Evolutionary conservation across 768 basidiomycete genomes (phyloP), one percentile per base, ranked within the genome.

Genomic region (Kwoniella heveanensis): DNA sequence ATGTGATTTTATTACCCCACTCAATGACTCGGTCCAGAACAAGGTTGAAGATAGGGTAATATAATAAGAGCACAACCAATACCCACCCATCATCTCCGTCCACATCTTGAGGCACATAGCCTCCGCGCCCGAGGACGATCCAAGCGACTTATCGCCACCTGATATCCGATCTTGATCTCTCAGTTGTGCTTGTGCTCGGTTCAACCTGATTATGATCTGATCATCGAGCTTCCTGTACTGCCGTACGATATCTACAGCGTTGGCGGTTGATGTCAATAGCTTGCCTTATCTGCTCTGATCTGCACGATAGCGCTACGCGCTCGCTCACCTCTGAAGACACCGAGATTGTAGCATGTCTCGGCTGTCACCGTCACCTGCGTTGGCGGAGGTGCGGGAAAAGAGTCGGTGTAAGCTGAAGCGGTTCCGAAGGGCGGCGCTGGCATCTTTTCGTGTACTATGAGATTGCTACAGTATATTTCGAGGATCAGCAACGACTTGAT

Each of bases 51-150:
- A n/a, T n/a, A n/a, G n/a, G n/a, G n/a, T n/a, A n/a, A n/a, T n/a
- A n/a, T n/a, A n/a, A n/a, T n/a, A n/a, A n/a, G n/a, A n/a, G n/a
- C n/a, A n/a, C n/a, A n/a, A n/a, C n/a, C n/a, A n/a, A n/a, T 17
- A 72, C 78, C 36, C 54, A 79, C 78, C 68, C 69, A 79, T 78
- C 72, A 79, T 79, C 58, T 79, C 78, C 12, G 52, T 46, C 78
- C 78, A 79, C 59, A 79, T 59, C 37, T 63, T 64, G 25, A 69
- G 26, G 57, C 78, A 79, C 67, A 76, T 78, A 25, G 63, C 75
- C 36, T 78, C 75, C n/a, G 59, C 44, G 15, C 69, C 77, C 13
- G 60, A 29, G 3, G 39, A 44, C 8, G 39, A 10, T 10, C 39
- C 39, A 17, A 44, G 39, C 30, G 61, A 60, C 19, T 37, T 30